phyloP scores from a whole-genome alignment of 352 stramenopile species.

The Phytopythium delawarense region DNA sequence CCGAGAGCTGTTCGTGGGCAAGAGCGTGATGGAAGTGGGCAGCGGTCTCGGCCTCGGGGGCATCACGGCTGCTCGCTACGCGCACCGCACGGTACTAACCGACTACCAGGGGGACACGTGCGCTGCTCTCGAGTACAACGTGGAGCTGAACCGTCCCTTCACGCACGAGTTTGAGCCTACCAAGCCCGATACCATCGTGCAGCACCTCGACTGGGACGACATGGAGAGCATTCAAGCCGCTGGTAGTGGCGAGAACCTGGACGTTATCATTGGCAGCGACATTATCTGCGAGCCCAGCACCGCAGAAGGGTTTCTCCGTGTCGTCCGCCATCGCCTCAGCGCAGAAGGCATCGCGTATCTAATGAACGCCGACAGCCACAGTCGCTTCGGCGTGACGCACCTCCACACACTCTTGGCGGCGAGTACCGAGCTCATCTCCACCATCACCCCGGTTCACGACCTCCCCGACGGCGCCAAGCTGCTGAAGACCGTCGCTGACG shows the following conservation, averaged over 20 bases:
- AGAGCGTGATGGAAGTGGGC: constrained; percentile 77
- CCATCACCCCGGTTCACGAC: constrained; percentile 61
- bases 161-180: constrained; percentile 53
- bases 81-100: constrained; percentile 55
- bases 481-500: constrained; percentile 73
- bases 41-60: constrained; percentile 77
- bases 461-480: constrained; percentile 54
- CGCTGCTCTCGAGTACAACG: constrained; percentile 71
- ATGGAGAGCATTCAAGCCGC: constrained; percentile 55
- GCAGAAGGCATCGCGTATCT: constrained; percentile 65
- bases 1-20: constrained; percentile 63
- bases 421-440: constrained; percentile 56
- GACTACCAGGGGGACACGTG: constrained; percentile 86
- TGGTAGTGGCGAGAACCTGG: constrained; percentile 37
- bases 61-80: constrained; percentile 72
- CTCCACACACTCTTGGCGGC: constrained; percentile 58
- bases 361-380: constrained; percentile 86
- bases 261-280: constrained; percentile 81
- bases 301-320: constrained; percentile 80
- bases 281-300: constrained; percentile 88
- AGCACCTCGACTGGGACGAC: constrained; percentile 74
- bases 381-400: constrained; percentile 76
- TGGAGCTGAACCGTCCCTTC: constrained; percentile 68
- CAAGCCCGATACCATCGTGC: constrained; percentile 51
- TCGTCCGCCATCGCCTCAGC: constrained; percentile 60